Evolutionary conservation across 164 flowering plant species (phyloP), one percentile per base, ranked within the genome.

Genomic region (Warburgia ugandensis): DNA sequence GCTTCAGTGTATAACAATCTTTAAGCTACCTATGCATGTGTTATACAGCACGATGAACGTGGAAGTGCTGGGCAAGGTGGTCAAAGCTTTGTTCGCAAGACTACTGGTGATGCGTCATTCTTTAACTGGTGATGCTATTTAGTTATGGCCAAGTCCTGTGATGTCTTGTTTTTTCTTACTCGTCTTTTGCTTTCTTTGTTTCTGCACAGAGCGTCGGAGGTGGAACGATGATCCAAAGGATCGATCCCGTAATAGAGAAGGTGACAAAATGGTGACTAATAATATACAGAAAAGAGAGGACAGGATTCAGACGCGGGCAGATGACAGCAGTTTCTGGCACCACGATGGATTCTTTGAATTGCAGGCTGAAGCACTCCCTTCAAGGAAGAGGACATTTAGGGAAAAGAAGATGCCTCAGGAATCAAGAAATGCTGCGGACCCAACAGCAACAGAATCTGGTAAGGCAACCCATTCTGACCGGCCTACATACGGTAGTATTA

Each of bases 21-120:
- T n/a, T 74, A 58, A 83, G 69, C 75, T 88, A 70, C 82, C 78
- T 76, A 75, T 84, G 72, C 72, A 52, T 84, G 78, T 84, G 73
- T 82, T 80, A 61, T 62, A 75, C 95, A n/a, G n/a, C n/a, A 85
- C 53, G 87, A 87, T 73, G 96, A 80, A 40, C 96, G 89, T 59
- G 73, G 71, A 64, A 73, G 56, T 77, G 70, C 86, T 45, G 73
- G 77, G 69, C 86, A 75, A 72, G 81, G 55, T 70, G 85, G 82
- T 61, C 74, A 80, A 70, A 73, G 73, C 67, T 58, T 54, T 52
- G 55, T 68, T 49, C 72, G 65, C 38, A 69, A 76, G 60, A 56
- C 63, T 53, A 39, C 72, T 52, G 92, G 94, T 84, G 22, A 53
- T 38, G 50, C 25, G 31, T 41, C 51, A 42, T 52, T 28, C 58